A percentile compares a stretch with the other conserved stretches of the same genome.
These are phyloP conservation scores for Kentomonas sorsogonicus DNA, from an alignment of 208 protist genomes.

Conservation along the genomic window DNA sequence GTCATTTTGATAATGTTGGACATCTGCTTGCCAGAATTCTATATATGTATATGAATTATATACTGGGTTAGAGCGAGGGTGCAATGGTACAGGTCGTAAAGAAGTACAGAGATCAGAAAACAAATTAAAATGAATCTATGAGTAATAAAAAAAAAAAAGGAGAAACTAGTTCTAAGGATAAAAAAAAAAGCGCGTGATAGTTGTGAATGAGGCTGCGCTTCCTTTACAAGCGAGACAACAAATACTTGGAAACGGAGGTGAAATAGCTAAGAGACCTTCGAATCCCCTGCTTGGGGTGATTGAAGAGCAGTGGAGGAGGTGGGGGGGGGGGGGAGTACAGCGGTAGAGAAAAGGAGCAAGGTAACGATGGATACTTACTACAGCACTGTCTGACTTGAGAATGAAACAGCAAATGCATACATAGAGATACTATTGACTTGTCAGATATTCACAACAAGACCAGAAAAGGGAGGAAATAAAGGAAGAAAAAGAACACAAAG, in stretches of 20 bases:
- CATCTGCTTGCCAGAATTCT: not conserved
- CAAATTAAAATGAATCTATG: not conserved
- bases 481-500: slow-evolving; percentile 10
- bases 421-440: too few species aligned
- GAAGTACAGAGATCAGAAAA: not conserved
- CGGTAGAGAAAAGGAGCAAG: too few species aligned
- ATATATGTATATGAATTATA: not conserved
- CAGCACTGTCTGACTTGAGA: too few species aligned
- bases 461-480: slow-evolving; percentile 6
- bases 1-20: not conserved
- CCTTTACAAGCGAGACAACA: not conserved
- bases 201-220: not conserved
- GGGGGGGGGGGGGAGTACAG: too few species aligned
- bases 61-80: not conserved
- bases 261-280: not conserved
- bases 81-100: too few species aligned
- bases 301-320: too few species aligned
- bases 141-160: slow-evolving; percentile 4
- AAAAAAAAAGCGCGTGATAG: not conserved
- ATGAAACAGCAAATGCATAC: too few species aligned
- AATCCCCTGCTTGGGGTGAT: too few species aligned
- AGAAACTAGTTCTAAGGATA: not conserved
- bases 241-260: not conserved
- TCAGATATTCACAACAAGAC: not conserved
- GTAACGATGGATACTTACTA: too few species aligned